These are phyloP conservation scores for Aphanomyces euteiches DNA, from an alignment of 352 stramenopile genomes.

Conservation along the genomic window DNA sequence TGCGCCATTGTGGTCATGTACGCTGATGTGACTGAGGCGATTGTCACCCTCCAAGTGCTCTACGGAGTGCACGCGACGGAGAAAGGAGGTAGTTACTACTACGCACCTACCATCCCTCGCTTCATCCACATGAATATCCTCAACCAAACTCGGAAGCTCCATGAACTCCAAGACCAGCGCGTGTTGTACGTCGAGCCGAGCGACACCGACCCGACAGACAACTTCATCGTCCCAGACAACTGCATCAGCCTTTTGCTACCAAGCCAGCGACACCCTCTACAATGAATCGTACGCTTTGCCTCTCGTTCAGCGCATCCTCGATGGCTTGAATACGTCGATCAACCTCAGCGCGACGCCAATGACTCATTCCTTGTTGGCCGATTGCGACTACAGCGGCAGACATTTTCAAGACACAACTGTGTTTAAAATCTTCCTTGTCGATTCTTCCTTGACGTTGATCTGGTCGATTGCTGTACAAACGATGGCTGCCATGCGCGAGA, in stretches of 20 bases:
- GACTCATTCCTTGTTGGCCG: constrained; percentile 9
- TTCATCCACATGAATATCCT: neutral
- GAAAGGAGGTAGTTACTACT: neutral
- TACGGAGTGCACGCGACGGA: neutral
- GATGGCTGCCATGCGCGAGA: neutral
- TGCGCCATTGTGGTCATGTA: neutral
- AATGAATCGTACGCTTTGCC: constrained; percentile 14
- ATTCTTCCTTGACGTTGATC: neutral
- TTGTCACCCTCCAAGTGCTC: neutral
- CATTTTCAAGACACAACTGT: constrained; percentile 17
- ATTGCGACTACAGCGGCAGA: constrained; percentile 23
- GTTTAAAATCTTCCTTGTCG: constrained; percentile 14
- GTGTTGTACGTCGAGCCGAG: constrained; percentile 11
- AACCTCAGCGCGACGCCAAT: constrained; percentile 2
- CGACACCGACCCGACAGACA: neutral
- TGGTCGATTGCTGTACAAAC: constrained; percentile 4
- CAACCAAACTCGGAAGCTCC: neutral
- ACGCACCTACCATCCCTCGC: neutral
- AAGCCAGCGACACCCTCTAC: constrained; percentile 11
- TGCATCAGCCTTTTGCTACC: constrained; percentile 11
- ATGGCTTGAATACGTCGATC: constrained; percentile 4
- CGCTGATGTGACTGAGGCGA: neutral
- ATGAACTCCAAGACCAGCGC: neutral
- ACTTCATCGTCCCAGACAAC: neutral
- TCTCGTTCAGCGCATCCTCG: constrained; percentile 14